Percentiles rank a stretch among this genome's conserved stretches.
Conservation (phyloP, 2,329 filamentous ascomycete genomes). For the Cladosporium phlei region DNA sequence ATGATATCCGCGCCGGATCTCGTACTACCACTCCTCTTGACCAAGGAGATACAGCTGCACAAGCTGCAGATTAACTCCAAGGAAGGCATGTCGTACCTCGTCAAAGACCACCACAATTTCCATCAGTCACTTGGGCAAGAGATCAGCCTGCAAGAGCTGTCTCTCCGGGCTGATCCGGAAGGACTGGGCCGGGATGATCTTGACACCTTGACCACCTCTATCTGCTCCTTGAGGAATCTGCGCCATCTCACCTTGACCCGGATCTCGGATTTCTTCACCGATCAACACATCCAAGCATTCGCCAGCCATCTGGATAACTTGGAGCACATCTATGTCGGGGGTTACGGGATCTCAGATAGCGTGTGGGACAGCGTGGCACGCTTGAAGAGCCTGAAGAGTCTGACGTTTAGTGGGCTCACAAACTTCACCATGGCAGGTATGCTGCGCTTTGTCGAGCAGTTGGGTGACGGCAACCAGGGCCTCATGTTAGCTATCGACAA, state of each 20-base stretch:
- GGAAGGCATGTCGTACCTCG: constrained; percentile 40
- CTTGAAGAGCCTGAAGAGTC: constrained; percentile 46
- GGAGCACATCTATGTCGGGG: constrained; percentile 54
- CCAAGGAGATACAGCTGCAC: constrained; percentile 44
- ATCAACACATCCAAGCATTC: constrained; percentile 48
- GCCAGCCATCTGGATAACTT: constrained; percentile 44
- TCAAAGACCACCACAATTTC: constrained; percentile 48
- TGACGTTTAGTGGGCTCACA: constrained; percentile 54
- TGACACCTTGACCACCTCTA: constrained; percentile 46
- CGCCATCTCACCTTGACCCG: constrained; percentile 50
- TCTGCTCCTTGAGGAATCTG: constrained; percentile 50
- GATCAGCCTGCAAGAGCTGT: constrained; percentile 42
- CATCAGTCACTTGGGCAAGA: constrained; percentile 51
- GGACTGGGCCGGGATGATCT: constrained; percentile 43
- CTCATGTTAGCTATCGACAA: constrained; percentile 42
- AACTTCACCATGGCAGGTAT: constrained; percentile 52
- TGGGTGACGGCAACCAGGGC: constrained; percentile 39
- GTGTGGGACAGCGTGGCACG: constrained; percentile 42
- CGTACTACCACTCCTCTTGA: constrained; percentile 46
- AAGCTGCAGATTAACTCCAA: constrained; percentile 43
- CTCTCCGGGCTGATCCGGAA: constrained; percentile 46
- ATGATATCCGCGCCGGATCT: constrained; percentile 52
- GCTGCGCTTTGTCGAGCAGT: constrained; percentile 38
- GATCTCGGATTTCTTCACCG: constrained; percentile 48
- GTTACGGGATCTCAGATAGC: constrained; percentile 50